These are phyloP conservation scores for Cinnamomum chago DNA, from an alignment of 164 flowering plant species.

Conservation along the genomic window DNA sequence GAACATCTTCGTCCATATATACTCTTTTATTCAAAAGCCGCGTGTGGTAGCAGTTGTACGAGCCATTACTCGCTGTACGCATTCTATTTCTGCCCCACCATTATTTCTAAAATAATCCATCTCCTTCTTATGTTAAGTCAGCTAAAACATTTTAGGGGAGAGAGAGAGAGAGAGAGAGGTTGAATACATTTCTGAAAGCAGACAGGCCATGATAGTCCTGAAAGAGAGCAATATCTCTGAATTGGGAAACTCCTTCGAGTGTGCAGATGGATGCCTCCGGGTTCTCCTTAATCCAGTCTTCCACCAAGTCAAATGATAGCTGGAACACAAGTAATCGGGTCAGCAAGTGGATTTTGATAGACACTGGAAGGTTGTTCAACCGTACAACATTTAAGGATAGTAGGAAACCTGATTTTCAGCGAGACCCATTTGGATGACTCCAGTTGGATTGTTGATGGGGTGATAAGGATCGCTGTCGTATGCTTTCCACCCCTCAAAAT, in stretches of 20 bases:
- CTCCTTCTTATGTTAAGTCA: too few relatives aligned
- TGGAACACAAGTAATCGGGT: conserved; percentile 21
- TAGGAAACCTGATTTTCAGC: conserved; percentile 33
- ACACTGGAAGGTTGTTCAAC: too few relatives aligned
- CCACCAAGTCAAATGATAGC: conserved; percentile 63
- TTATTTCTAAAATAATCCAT: background rate
- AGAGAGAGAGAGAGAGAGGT: background rate
- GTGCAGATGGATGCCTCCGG: conserved; percentile 76
- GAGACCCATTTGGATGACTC: conserved; percentile 36
- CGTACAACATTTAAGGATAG: background rate
- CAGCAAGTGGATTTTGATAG: background rate
- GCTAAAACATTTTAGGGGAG: background rate
- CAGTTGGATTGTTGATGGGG: conserved; percentile 19
- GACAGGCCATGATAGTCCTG: conserved; percentile 91
- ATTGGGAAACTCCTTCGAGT: conserved; percentile 44
- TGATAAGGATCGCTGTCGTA: conserved; percentile 28
- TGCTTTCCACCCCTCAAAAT: conserved; percentile 36
- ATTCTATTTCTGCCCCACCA: too few relatives aligned
- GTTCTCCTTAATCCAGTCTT: conserved; percentile 64
- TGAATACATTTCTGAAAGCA: conserved; percentile 66
- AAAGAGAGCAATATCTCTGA: conserved; percentile 60
- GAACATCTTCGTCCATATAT: too few relatives aligned
- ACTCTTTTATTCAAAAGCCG: background rate
- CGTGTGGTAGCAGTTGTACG: background rate
- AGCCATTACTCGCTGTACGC: too few relatives aligned